Evolutionary conservation across 805 yeast genomes (phyloP), one percentile per base, ranked within the genome.

Genomic region (Clavispora carvajalis): DNA sequence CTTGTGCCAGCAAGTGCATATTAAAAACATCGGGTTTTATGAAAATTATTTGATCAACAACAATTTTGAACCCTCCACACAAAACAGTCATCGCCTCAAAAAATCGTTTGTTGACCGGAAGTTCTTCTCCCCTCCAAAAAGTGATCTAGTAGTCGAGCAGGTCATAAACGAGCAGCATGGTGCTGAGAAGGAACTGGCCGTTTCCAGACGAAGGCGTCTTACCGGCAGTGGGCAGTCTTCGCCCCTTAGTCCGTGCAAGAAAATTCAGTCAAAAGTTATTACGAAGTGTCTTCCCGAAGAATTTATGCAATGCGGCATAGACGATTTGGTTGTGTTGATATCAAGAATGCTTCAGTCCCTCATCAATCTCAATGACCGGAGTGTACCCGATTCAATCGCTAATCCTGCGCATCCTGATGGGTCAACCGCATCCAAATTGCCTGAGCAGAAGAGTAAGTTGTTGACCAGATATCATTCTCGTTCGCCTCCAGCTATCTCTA

Each of bases 381-480:
- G 54, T n/a, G 69, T 66, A 2, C 72, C 71, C 1, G 46, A 38
- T 10, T 51, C 63, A 5, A 55, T 67, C 3, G 53, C 63, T 3
- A 48, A 55, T 29, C 67, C 67, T 2, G 36, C 50, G 9, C 43
- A 51, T 4, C 34, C 47, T 3, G 39, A 51, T 7, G 24, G 52
- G 15, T 22, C 47, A 53, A 22, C 52, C 54, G 18, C 67, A 33
- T 36, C 46, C 9, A 8, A 7, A 15, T 2, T 15, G 3, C 45
- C 46, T 13, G 51, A 47, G 7, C 47, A 48, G 22, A 44, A 33
- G 18, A 53, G 49, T 38, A 46, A 54, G 49, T 38, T 53, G 29
- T 71, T 93, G 38, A 91, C 99, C 1, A 69, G 98, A 48, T 91
- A 91, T 60, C 99, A 91, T 60, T 89, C 97, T 4, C 73, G 97